Percentiles rank a stretch among this genome's conserved stretches.
Evolutionary conservation across 768 basidiomycete species (phyloP).

Genomic region (Psilocybe azurescens): DNA sequence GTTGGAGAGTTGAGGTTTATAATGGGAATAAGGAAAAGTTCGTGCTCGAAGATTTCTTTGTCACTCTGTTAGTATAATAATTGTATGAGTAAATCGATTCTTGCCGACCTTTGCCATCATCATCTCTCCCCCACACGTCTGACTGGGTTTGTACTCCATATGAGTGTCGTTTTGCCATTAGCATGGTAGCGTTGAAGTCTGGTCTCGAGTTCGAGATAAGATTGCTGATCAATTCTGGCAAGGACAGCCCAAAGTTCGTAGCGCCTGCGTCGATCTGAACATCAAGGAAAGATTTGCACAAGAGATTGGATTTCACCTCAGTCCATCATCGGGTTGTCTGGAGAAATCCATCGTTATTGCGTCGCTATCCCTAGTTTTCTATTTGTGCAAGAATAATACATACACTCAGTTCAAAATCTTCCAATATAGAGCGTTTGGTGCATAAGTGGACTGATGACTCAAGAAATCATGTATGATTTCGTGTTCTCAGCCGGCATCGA

Average conservation of each 20-base stretch:
- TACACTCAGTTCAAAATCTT: background rate
- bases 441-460: background rate
- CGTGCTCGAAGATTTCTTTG: background rate
- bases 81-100: too few relatives aligned
- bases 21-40: background rate
- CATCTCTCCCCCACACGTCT: too few relatives aligned
- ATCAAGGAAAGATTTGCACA: too few relatives aligned
- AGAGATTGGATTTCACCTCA: too few relatives aligned
- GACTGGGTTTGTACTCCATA: too few relatives aligned
- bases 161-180: too few relatives aligned
- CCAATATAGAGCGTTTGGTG: background rate
- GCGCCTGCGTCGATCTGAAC: too few relatives aligned
- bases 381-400: background rate
- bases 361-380: background rate
- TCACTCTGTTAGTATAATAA: background rate
- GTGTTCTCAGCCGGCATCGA: background rate
- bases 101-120: too few relatives aligned
- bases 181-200: too few relatives aligned
- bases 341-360: background rate
- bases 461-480: background rate
- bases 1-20: background rate
- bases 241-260: background rate
- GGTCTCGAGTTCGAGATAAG: too few relatives aligned
- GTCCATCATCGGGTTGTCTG: background rate
- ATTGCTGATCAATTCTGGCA: too few relatives aligned